Evolutionary conservation across 495 filamentous ascomycete species (phyloP).

Genomic region (Melanomma pulvis-pyrius): DNA sequence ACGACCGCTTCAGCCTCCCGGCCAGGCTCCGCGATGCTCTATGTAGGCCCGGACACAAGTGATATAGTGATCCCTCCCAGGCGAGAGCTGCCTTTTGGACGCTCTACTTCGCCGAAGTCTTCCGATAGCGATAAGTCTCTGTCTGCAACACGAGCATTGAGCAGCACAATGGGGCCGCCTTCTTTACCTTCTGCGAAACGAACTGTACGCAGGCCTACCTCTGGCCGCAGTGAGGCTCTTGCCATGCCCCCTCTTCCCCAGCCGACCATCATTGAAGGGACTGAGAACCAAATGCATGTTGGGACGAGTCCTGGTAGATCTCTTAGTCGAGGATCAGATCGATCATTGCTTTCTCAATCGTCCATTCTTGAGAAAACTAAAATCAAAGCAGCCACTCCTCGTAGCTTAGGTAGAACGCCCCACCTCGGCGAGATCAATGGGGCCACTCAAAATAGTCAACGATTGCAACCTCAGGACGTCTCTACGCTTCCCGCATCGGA

Average conservation of each 20-base stretch:
- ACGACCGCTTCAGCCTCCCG: background rate
- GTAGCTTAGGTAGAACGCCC: background rate
- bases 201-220: background rate
- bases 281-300: background rate
- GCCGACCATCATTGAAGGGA: slow-evolving; percentile 31
- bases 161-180: slow-evolving; percentile 6
- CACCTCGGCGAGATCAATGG: background rate
- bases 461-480: background rate
- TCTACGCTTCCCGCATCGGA: background rate
- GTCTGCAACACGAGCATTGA: background rate
- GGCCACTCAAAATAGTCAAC: background rate
- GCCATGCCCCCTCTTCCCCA: slow-evolving; percentile 36
- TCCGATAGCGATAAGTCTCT: background rate
- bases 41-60: background rate
- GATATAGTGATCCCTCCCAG: slow-evolving; percentile 7
- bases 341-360: background rate
- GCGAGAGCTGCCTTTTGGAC: slow-evolving; percentile 21
- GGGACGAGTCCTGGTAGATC: background rate
- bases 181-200: background rate
- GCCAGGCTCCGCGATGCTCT: background rate
- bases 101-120: slow-evolving; percentile 3
- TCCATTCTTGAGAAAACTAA: background rate
- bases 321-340: background rate
- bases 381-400: background rate
- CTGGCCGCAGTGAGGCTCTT: slow-evolving; percentile 8